Base-by-base conservation (phyloP, 1,139 yeast species). In the Diutina ranongensis region DNA sequence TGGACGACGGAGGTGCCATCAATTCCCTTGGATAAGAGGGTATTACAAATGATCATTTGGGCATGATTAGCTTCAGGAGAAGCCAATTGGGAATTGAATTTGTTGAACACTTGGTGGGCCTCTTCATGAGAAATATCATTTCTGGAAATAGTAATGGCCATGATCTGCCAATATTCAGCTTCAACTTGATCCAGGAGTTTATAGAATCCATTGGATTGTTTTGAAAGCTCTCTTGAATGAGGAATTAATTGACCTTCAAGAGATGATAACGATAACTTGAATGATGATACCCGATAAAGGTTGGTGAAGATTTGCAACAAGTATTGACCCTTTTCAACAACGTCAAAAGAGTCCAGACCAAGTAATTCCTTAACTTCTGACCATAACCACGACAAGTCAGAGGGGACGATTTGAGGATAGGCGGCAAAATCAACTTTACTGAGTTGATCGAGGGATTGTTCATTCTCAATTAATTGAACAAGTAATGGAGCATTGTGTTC, bases 101-200 rank as follows among this genome's bases (percentile, higher is more conserved):
- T 41, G 27, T 55, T 51, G 46, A 58, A 54, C 16, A 57, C 51
- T 9, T 44, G 40, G 44, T 56, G 45, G 1, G 58, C 46, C 2
- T 42, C 35, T 2, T 44, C 45, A 15, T 52, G 45, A 1, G 49
- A 41, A 9, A 47, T 47, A 33, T n/a, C 27, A 7, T 3, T 15
- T 20, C 49, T 47, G 45, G 53, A 49, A 51, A 40, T 42, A 2
- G 44, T 40, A 45, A 47, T 35, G 1, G 48, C 32, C 7, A 51
- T 8, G 3, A 48, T 41, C 5, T 36, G 57, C 50, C 57, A 68
- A 40, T 56, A 64, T 46, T 66, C 68, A 0, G 71, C 72, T 28
- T 52, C 51, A 10, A 70, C 58, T 18, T 59, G 62, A 46, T 74
- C 77, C 48, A 63, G 67, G 2, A 66, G 55, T 53, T 72, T 74